These are phyloP conservation scores for Cicer yamashitae DNA, from an alignment of 306 rosid genomes.

Conservation along the genomic window DNA sequence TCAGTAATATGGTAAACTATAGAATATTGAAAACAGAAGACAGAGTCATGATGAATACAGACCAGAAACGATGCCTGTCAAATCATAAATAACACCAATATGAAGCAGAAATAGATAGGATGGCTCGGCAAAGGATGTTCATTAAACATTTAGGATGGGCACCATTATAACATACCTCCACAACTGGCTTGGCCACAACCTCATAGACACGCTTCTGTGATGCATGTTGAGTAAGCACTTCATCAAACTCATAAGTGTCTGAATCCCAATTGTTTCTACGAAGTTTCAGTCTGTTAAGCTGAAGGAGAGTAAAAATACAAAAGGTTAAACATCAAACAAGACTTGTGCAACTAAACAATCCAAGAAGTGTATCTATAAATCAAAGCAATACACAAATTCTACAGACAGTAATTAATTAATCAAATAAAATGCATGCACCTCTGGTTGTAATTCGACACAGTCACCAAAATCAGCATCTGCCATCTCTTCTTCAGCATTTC, in stretches of 20 bases:
- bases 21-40: constrained; percentile 28
- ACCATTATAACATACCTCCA: constrained; percentile 66
- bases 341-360: constrained; percentile 14
- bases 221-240: constrained; percentile 85
- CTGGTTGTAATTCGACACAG: constrained; percentile 90
- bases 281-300: constrained; percentile 93
- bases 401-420: constrained; percentile 29
- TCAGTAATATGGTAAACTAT: constrained; percentile 32
- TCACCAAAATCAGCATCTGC: constrained; percentile 96
- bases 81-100: constrained; percentile 32
- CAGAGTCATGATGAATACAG: background rate
- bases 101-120: constrained; percentile 37
- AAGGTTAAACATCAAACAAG: constrained; percentile 35
- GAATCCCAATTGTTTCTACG: constrained; percentile 96
- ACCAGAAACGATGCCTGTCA: constrained; percentile 12
- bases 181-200: constrained; percentile 98
- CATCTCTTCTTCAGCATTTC: constrained; percentile 73
- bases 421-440: constrained; percentile 59
- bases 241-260: constrained; percentile 92
- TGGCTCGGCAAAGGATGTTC: constrained; percentile 31
- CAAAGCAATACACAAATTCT: constrained; percentile 12
- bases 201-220: constrained; percentile 98
- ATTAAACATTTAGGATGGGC: constrained; percentile 19
- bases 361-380: constrained; percentile 15
- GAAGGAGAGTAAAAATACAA: constrained; percentile 42